Evolutionary conservation across 768 basidiomycete species (phyloP).

Genomic region (Chlorophyllum brunneum): DNA sequence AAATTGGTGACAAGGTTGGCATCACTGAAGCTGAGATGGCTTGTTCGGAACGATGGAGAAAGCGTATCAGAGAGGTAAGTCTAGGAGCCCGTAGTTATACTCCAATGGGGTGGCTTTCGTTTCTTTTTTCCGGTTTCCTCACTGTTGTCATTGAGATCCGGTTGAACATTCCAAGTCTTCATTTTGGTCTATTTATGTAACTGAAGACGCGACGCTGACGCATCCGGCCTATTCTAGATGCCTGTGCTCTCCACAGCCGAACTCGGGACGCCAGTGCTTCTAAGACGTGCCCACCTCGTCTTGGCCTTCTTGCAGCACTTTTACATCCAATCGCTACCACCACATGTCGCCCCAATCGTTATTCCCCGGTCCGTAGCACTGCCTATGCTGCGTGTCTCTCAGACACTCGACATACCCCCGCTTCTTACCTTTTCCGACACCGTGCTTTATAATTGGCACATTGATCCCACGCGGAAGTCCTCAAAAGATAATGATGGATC

Average conservation of each 20-base stretch:
- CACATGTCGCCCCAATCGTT: slow-evolving; percentile 37
- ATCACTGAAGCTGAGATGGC: slow-evolving; percentile 35
- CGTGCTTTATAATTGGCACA: slow-evolving; percentile 86
- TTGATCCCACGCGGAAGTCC: slow-evolving; percentile 25
- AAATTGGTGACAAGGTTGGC: slow-evolving; percentile 54
- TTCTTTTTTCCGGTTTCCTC: no score
- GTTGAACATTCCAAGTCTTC: background rate
- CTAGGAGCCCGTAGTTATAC: no score
- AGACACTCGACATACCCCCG: slow-evolving; percentile 77
- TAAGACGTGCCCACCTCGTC: slow-evolving; percentile 76
- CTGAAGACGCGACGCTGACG: background rate
- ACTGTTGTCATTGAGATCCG: background rate
- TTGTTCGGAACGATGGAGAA: slow-evolving; percentile 51
- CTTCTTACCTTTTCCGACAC: slow-evolving; percentile 91
- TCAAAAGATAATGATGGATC: slow-evolving; percentile 13
- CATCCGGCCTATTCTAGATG: slow-evolving; percentile 36
- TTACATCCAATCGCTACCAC: slow-evolving; percentile 69
- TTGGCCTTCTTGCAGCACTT: slow-evolving; percentile 76
- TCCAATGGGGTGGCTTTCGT: no score
- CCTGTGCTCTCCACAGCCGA: slow-evolving; percentile 44
- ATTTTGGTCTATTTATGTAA: background rate
- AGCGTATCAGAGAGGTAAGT: slow-evolving; percentile 44
- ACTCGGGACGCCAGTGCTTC: slow-evolving; percentile 50
- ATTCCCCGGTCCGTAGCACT: slow-evolving; percentile 76
- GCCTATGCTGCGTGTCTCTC: slow-evolving; percentile 72